Evolutionary conservation across 139 green algal species (phyloP), one percentile per base, ranked within the genome.

Genomic region (Nannochloris sp.): DNA sequence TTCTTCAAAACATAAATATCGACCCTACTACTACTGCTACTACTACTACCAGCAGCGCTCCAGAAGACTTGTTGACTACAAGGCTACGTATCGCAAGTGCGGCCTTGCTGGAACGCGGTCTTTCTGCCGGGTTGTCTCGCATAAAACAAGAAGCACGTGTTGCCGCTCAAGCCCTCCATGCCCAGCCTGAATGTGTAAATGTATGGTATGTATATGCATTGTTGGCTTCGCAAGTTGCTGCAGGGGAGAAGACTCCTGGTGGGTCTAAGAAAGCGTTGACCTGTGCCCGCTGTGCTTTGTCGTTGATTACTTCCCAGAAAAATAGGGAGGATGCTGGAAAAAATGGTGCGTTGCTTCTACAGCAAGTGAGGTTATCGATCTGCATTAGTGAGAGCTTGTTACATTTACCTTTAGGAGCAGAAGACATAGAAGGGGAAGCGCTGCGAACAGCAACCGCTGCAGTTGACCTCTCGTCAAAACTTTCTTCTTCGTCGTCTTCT

Each of bases 371-470:
- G 56, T 53, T 51, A 9, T 61, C 62, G 9, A 42, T 59, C 6
- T 57, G 58, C 13, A 33, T 32, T 0, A 70, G 47, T 29, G 80
- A 86, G 66, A 75, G 65, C 56, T 58, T 61, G 5, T 64, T 77
- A 42, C 60, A 70, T 35, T 70, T 61, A 15, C 30, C 19, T 9
- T 61, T 56, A 4, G 55, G 39, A 4, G 60, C 34, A 8, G 60
- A 71, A 27, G 63, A 71, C 23, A 55, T 51, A 47, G 61, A 56
- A 10, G 66, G 38, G 54, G 60, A 74, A 14, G 73, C 73, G 3
- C 34, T 68, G 19, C 48, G 39, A n/a, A 6, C 6, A 4, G 61
- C 61, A 7, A 27, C 36, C 19, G 42, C 25, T n/a, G 24, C 25
- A 3, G 15, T 57, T 15, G 30, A 57, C 10, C 39, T 57, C 19